These are phyloP conservation scores for Macadamia tetraphylla DNA, from an alignment of 164 flowering plant genomes.

Conservation along the genomic window DNA sequence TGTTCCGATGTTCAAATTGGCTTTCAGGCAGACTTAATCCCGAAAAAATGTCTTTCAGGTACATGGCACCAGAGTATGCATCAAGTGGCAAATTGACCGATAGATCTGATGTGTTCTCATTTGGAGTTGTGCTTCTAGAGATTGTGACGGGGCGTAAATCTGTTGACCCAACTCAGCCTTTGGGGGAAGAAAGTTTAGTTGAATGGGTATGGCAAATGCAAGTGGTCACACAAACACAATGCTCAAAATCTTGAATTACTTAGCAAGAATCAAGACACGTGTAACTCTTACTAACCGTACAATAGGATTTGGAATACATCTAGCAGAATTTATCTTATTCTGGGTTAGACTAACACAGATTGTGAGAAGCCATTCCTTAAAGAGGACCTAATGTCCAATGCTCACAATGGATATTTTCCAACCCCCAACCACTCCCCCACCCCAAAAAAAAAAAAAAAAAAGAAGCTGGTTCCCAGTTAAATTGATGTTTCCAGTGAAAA, in stretches of 20 bases:
- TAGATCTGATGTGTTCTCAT: slow-evolving; percentile 79
- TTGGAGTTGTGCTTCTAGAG: slow-evolving; percentile 79
- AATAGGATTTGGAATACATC: neutral
- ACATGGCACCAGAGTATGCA: slow-evolving; percentile 88
- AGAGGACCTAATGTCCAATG: neutral
- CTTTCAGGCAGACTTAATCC: too few species aligned
- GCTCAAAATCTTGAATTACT: neutral
- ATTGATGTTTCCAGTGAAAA: too few species aligned
- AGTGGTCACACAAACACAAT: neutral
- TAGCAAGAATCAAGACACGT: neutral
- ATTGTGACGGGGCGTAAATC: slow-evolving; percentile 71
- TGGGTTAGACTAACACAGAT: neutral
- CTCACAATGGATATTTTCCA: too few species aligned
- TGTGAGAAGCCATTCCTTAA: neutral
- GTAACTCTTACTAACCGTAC: neutral
- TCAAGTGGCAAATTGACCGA: slow-evolving; percentile 79
- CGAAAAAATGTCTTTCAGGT: slow-evolving; percentile 31
- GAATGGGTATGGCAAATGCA: slow-evolving; percentile 57
- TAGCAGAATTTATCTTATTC: neutral
- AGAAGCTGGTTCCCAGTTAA: too few species aligned
- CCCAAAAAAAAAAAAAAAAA: too few species aligned
- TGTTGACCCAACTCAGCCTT: slow-evolving; percentile 49
- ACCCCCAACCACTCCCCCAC: too few species aligned
- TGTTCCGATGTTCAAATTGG: neutral
- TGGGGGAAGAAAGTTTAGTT: slow-evolving; percentile 68